A percentile compares a stretch with the other conserved stretches of the same genome.
Conservation (phyloP, 2,329 filamentous ascomycete genomes). For the Byssochlamys sp. region DNA sequence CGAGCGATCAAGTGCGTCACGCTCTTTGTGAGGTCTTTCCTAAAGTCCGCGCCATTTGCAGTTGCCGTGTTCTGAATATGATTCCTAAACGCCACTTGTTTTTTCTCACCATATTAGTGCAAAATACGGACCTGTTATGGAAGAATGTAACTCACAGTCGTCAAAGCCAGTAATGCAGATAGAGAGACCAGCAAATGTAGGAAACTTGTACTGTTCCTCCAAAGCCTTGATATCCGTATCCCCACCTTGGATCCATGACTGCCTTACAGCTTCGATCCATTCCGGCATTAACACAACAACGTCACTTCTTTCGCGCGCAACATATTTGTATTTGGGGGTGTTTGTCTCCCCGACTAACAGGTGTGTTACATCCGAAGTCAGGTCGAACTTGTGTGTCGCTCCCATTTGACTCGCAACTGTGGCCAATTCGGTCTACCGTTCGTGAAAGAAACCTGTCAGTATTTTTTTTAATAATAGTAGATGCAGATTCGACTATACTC, state of each 20-base stretch:
- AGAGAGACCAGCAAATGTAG: constrained; percentile 43
- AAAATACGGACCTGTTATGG: neutral
- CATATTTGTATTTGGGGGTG: constrained; percentile 90
- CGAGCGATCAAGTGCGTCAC: constrained; percentile 82
- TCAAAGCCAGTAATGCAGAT: constrained; percentile 64
- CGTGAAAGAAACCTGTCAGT: constrained; percentile 4
- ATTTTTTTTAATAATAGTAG: constrained; percentile 1
- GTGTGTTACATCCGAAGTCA: constrained; percentile 93
- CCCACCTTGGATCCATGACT: constrained; percentile 69
- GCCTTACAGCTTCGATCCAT: constrained; percentile 73
- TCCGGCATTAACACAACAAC: constrained; percentile 70
- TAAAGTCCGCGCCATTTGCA: constrained; percentile 69
- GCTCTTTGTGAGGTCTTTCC: constrained; percentile 72
- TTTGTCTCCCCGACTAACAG: constrained; percentile 81
- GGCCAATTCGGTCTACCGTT: constrained; percentile 30
- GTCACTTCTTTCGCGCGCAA: constrained; percentile 78
- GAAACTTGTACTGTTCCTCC: constrained; percentile 47
- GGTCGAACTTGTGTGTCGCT: constrained; percentile 75
- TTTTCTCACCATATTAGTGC: constrained; percentile 3
- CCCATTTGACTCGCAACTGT: constrained; percentile 64
- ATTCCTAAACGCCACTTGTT: constrained; percentile 54
- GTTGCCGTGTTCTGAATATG: constrained; percentile 59
- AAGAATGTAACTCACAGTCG: constrained; percentile 41
- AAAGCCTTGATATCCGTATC: constrained; percentile 63
- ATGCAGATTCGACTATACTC: constrained; percentile 22